Base-by-base conservation (phyloP, 2,329 filamentous ascomycete genomes). In the Chaetomiaceae sp. region DNA sequence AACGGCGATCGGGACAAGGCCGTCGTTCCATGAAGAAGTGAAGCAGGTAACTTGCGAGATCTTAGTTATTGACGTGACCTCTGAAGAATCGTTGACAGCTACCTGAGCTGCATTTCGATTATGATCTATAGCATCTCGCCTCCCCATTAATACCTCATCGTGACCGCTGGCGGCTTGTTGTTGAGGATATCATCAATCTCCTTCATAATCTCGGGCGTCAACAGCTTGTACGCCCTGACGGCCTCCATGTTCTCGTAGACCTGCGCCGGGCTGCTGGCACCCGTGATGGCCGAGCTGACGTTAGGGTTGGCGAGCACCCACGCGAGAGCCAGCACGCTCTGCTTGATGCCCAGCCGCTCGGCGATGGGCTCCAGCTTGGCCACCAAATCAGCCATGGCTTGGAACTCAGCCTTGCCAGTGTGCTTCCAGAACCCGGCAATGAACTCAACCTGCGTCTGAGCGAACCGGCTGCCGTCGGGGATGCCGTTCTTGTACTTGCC, bases 401-500 rank as follows among this genome's bases (percentile, higher is more conserved):
- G 73, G 68, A 81, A 81, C 63, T 77, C 73, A 17, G 69, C 71
- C 63, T 75, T 72, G 71, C 81, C 79, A 11, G 75, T 79, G 31
- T 72, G 66, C 66, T 78, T 71, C 74, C 75, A 77, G 68, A 71
- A 78, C 34, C 75, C 74, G 54, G 75, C 70, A 61, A 84, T 75
- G 65, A 78, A 85, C 48, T 77, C 73, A 56, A 84, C 76, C 47
- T 78, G 72, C 38, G 76, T 76, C 60, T 72, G 77, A 31, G 78
- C 78, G 61, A 82, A 83, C 33, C 82, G 79, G 23, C 79, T 83
- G 63, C 78, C 78, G 52, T 80, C 75, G 3, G 81, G 81, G 46
- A 84, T 80, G 50, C 80, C 81, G 60, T 83, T 72, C 66, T 83
- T 83, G 74, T 84, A 84, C 68, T 84, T 84, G 59, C 81, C 81